Base-by-base conservation (phyloP, 202 grass and related monocot genomes). In the Musa balbisiana region DNA sequence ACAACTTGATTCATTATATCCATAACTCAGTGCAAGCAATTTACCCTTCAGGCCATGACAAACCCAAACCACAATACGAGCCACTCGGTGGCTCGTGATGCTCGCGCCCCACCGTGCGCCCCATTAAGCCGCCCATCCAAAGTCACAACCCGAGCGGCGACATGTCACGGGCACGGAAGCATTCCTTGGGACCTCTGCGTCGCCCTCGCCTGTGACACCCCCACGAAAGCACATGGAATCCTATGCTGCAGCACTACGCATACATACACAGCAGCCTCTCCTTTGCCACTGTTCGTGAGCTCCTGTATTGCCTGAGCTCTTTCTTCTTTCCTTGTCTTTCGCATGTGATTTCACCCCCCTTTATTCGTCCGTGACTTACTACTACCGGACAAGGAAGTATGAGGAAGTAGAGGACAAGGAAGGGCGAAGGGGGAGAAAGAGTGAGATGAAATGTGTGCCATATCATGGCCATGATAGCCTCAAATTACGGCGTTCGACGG, bases 291-390 rank as follows among this genome's bases (percentile, higher is more conserved):
- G 17, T 20, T 62, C 17, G 2, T 20, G 26, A 21, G 29, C 56
- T 68, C 3, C 29, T 49, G 5, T 10, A 9, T 17, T 0, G 33
- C 43, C 29, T 67, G 22, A 4, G 12, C 26, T n/a, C n/a, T 62
- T n/a, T 16, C 56, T 19, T 15, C 56, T 6, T 16, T 3, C 56
- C 63, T 26, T 26, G 16, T 73, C 71, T 73, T 55, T 1, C 17
- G 73, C 55, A n/a, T 27, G 55, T 62, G 55, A 62, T 22, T 62
- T 14, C 17, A 9, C 22, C 56, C 22, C 55, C 56, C 2, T 6
- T 17, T 17, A 63, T 63, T 22, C 58, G 58, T 51, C 56, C 73
- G 56, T 62, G 56, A 63, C 56, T 63, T 64, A 3, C 73, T 76
- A 63, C 73, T 64, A 76, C 19, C 8, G 12, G 33, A 76, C 73